Evolutionary conservation across 2,329 filamentous ascomycete species (phyloP), one percentile per base, ranked within the genome.

Genomic region (Paraphaeosphaeria sporulosa): DNA sequence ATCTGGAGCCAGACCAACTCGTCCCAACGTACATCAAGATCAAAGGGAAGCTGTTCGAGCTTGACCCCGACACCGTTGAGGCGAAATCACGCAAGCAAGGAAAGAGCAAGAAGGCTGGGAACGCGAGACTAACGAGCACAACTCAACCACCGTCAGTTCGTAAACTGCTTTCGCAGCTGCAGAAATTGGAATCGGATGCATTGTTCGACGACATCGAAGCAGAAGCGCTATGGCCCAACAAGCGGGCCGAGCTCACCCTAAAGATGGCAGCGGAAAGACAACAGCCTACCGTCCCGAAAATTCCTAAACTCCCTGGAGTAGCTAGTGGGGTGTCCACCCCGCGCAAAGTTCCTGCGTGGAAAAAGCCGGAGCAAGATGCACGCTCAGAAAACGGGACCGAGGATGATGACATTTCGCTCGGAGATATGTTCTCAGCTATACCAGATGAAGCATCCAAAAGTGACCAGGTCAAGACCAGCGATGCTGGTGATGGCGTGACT

Each of bases 11-110:
- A 3, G 81, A 84, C 40, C 79, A 84, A 58, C 75, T 84, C 19
- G 82, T 94, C 27, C 89, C 92, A 0, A 86, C 88, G 60, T 98
- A 94, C 77, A 70, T 99, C 21, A 87, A 89, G 17, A 86, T 92
- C 19, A 94, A 93, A 76, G 81, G 85, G 12, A 78, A 76, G 49
- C 68, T 84, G 2, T 84, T 79, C 64, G 75, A 81, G 46, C 69
- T 83, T n/a, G 76, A 82, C 51, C 82, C 82, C 4, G 55, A 89
- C 83, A 64, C 81, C 90, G n/a, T 90, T 89, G 76, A 82, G 84
- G 25, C 61, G 4, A 69, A 66, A 21, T 54, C 66, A 17, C 67
- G 69, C n/a, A 80, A 80, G 71, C 65, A 63, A 38, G 63, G 52
- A 1, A 75, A 71, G 43, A 58, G 59, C 17, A 40, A 12, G 1